Base-by-base conservation (phyloP, 164 flowering plant species). In the Litsea cubeba region DNA sequence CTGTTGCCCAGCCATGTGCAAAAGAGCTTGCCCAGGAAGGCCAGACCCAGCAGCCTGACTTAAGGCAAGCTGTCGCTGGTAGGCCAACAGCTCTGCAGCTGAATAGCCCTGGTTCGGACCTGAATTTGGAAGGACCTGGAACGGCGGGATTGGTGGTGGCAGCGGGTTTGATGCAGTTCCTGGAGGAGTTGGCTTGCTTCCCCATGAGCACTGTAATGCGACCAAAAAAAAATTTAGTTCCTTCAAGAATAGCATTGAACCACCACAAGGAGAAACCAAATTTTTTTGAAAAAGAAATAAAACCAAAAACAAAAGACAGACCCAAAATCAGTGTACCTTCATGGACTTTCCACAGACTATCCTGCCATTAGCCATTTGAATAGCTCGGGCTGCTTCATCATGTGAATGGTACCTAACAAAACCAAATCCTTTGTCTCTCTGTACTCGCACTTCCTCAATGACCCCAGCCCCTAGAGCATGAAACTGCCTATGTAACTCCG, bases 381-480 rank as follows among this genome's bases (percentile, higher is more conserved):
- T 96, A 32, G 98, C 99, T 75, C 89, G 50, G 50, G 99, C 94
- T 17, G 99, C 98, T 84, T 94, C 98, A 40, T 90, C 86, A 80
- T 96, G 99, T 58, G 91, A 84, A 65, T 87, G 88, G 84, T 87
- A 96, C 80, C 99, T 87, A 65, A 96, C 94, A 84, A 96, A 96
- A 54, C 99, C 99, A 88, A 96, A 96, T 20, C 99, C 99, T 73
- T 96, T 92, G 51, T 96, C 98, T 68, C 97, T 89, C 77, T 96
- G 98, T 40, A 96, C 81, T 14, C 98, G 85, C 30, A 96, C 97
- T 83, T 96, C 99, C 83, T 96, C 98, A 81, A 96, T 88, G n/a
- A 84, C 85, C 63, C 99, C 99, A 77, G 97, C 97, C 71, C 96
- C 97, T 75, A 96, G 89, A 20, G 83, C 75, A 82, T 96, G 90